These are phyloP conservation scores for Zoysia japonica DNA, from an alignment of 176 grass and related monocot genomes.

Conservation along the genomic window DNA sequence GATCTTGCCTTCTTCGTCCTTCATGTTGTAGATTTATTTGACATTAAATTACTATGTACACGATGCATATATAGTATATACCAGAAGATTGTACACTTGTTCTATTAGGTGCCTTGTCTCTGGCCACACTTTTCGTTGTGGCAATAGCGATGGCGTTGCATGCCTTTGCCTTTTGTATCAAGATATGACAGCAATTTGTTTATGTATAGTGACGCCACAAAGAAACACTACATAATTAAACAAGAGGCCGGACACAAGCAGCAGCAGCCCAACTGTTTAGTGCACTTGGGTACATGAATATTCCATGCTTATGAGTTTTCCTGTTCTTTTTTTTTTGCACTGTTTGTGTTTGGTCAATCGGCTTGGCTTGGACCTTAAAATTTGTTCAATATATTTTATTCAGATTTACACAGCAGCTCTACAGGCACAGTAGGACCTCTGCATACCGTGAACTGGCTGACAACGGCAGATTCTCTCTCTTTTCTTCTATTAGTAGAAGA, in stretches of 20 bases:
- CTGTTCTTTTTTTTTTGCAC: not conserved
- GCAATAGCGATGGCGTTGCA: slow-evolving; percentile 4
- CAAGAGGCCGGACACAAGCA: slow-evolving; percentile 10
- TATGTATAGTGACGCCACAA: slow-evolving; percentile 38
- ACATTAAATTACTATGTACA: not conserved
- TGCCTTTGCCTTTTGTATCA: slow-evolving; percentile 17
- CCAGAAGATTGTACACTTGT: not conserved
- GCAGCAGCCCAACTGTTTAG: not conserved
- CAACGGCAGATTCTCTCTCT: not conserved
- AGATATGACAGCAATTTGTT: slow-evolving; percentile 44
- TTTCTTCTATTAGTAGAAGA: not conserved
- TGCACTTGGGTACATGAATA: slow-evolving; percentile 26
- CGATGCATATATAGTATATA: not conserved
- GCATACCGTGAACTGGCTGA: too few relatives aligned
- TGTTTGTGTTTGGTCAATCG: slow-evolving; percentile 42
- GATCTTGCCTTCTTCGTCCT: not conserved
- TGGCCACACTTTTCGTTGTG: slow-evolving; percentile 1
- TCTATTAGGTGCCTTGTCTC: not conserved
- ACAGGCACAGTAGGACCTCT: too few relatives aligned
- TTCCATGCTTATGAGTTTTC: not conserved
- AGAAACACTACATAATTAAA: slow-evolving; percentile 19
- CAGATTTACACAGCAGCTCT: slow-evolving; percentile 13
- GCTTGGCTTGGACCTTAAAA: not conserved
- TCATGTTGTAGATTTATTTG: slow-evolving; percentile 2
- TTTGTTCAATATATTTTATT: slow-evolving; percentile 1